Conservation (phyloP, 2,329 filamentous ascomycete genomes). For the Pseudogymnoascus pannorum region DNA sequence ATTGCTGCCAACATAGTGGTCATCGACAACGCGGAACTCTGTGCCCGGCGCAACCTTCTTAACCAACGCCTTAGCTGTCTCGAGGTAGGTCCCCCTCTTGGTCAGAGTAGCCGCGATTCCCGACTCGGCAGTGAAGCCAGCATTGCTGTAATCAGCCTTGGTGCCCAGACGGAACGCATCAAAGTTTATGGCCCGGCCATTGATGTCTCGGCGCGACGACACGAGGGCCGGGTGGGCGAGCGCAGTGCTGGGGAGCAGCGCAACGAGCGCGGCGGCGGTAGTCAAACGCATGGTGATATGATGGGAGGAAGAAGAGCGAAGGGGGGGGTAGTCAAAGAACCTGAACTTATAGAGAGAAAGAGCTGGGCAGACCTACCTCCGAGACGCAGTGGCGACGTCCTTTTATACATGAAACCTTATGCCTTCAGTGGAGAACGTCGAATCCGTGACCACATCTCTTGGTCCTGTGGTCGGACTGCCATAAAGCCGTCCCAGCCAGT, state of each 20-base stretch:
- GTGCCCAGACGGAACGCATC: conserved; percentile 15
- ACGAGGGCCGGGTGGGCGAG: background rate
- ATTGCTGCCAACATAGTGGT: conserved; percentile 48
- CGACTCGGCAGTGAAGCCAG: background rate
- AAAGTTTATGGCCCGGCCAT: conserved; percentile 12
- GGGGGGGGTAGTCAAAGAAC: background rate
- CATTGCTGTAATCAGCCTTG: conserved; percentile 15
- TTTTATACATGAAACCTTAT: background rate
- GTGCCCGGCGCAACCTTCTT: conserved; percentile 32
- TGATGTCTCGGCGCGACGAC: background rate
- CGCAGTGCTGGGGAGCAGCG: background rate
- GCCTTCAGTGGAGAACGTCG: background rate
- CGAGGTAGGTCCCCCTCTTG: conserved; percentile 31
- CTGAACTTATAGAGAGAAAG: background rate
- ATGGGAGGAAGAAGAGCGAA: background rate
- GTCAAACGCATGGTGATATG: background rate
- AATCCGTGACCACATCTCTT: background rate
- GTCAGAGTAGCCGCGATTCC: background rate
- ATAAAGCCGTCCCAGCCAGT: too few species aligned
- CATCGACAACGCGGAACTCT: conserved; percentile 43
- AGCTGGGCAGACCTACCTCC: background rate
- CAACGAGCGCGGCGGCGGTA: background rate
- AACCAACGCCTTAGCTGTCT: conserved; percentile 39
- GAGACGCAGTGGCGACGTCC: background rate
- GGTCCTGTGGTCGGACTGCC: background rate